These are phyloP conservation scores for Penicillium lividum DNA, from an alignment of 495 filamentous ascomycete species.

Conservation along the genomic window DNA sequence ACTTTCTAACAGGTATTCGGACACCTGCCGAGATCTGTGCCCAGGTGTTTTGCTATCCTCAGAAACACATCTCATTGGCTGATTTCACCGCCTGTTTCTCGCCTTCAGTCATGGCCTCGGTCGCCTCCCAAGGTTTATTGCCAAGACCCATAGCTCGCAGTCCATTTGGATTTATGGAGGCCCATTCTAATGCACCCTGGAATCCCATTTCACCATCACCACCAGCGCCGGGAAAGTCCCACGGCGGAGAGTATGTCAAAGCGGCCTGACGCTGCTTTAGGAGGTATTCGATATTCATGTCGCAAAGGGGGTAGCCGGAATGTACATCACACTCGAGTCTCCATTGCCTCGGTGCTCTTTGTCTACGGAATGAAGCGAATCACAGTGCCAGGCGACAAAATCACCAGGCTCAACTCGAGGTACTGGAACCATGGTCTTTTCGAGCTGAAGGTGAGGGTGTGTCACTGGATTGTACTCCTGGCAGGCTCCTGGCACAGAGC, in stretches of 20 bases:
- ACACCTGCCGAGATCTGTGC: no score
- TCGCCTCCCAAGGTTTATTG: conserved; percentile 48
- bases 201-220: conserved; percentile 46
- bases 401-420: conserved; percentile 79
- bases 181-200: conserved; percentile 42
- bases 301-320: conserved; percentile 82
- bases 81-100: conserved; percentile 56
- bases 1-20: no score
- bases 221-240: conserved; percentile 67
- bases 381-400: conserved; percentile 91
- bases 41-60: conserved; percentile 13
- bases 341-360: conserved; percentile 66
- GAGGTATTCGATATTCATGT: conserved; percentile 70
- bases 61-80: conserved; percentile 59
- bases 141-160: conserved; percentile 62
- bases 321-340: conserved; percentile 84
- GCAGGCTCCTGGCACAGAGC: conserved; percentile 70
- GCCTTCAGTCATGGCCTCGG: conserved; percentile 49
- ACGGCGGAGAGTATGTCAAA: conserved; percentile 42
- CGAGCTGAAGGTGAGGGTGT: conserved; percentile 77
- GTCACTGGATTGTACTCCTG: conserved; percentile 73
- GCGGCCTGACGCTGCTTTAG: conserved; percentile 63
- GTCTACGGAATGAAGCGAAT: conserved; percentile 80
- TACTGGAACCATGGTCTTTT: conserved; percentile 73
- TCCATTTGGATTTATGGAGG: conserved; percentile 44